A percentile compares a stretch with the other conserved stretches of the same genome.
Conservation (phyloP, 352 stramenopile species). For the Phytophthora cryptogea region DNA sequence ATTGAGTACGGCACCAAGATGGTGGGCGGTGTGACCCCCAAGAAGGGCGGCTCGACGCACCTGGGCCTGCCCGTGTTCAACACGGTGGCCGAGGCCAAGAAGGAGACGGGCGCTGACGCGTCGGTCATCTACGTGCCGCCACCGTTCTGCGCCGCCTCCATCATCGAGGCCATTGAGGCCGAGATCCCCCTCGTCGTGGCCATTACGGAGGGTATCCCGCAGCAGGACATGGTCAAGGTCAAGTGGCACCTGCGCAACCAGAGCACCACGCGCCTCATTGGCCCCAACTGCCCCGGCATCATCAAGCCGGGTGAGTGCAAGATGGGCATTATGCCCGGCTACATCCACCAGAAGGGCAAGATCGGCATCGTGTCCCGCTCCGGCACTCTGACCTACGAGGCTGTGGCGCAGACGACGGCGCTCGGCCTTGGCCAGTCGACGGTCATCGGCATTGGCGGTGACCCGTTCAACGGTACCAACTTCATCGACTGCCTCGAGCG, state of each 20-base stretch:
- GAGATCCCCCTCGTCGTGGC: constrained; percentile 96
- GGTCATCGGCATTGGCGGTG: constrained; percentile 98
- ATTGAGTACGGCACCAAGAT: constrained; percentile 99
- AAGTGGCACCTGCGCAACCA: constrained; percentile 96
- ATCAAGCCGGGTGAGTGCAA: constrained; percentile 99
- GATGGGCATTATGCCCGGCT: constrained; percentile 99
- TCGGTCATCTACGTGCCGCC: constrained; percentile 99
- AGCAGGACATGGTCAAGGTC: constrained; percentile 99
- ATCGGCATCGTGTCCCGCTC: constrained; percentile 99
- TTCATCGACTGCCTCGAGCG: constrained; percentile 99
- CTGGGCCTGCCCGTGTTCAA: constrained; percentile 99
- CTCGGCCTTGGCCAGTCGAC: constrained; percentile 98
- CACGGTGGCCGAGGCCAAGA: constrained; percentile 92
- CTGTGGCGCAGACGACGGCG: constrained; percentile 97
- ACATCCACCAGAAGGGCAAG: constrained; percentile 98
- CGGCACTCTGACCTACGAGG: constrained; percentile 99
- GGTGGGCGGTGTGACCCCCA: constrained; percentile 98
- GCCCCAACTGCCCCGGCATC: constrained; percentile 99
- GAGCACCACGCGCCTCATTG: constrained; percentile 96
- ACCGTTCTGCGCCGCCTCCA: constrained; percentile 97
- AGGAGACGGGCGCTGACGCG: constrained; percentile 92
- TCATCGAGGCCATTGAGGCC: constrained; percentile 98
- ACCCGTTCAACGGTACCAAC: constrained; percentile 99
- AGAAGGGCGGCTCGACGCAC: constrained; percentile 97
- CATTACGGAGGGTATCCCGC: constrained; percentile 99